Conservation (phyloP, 805 yeast genomes). For the Barnettozyma sucrosica region DNA sequence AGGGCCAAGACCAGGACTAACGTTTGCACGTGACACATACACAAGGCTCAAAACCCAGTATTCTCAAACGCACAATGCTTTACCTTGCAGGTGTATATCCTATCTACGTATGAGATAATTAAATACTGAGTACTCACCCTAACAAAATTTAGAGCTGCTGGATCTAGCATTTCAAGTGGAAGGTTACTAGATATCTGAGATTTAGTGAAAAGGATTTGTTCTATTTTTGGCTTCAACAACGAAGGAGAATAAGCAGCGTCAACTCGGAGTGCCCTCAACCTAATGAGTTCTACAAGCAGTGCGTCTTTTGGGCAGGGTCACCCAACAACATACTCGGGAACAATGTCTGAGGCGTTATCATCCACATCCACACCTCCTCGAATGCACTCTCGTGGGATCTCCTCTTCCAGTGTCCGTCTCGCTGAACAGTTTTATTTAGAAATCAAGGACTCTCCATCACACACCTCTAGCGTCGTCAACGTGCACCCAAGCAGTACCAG, state of each 20-base stretch:
- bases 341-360: neutral
- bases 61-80: no score
- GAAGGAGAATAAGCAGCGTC: no score
- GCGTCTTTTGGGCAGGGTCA: neutral
- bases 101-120: no score
- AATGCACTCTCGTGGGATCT: neutral
- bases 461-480: neutral
- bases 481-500: neutral
- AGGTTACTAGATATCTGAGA: no score
- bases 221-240: neutral
- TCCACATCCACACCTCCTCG: neutral
- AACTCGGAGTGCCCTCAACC: neutral
- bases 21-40: neutral
- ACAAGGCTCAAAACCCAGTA: neutral
- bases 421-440: constrained; percentile 2
- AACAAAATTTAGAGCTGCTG: no score
- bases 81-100: no score
- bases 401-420: neutral
- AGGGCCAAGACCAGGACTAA: no score
- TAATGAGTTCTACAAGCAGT: neutral
- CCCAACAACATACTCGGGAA: neutral
- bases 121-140: no score
- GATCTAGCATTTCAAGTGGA: no score
- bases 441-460: neutral
- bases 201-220: no score